Base-by-base conservation (phyloP, 164 flowering plant species). In the Annona cherimola region DNA sequence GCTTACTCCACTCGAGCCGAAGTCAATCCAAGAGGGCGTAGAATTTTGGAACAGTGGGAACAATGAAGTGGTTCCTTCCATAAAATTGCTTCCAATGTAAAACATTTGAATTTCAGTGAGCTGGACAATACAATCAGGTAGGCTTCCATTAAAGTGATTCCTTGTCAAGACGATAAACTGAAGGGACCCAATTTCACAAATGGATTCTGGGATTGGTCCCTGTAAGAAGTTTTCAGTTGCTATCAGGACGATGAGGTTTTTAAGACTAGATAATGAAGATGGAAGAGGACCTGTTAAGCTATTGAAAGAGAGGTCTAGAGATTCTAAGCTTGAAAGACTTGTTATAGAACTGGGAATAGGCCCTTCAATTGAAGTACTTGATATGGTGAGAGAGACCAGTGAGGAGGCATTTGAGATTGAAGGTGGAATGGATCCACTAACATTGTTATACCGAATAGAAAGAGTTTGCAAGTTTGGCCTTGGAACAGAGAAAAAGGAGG, bases 131-230 rank as follows among this genome's bases (percentile, higher is more conserved):
- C 78, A 78, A 57, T 64, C 46, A 2, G 76, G 76, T 45, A 78
- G 46, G 16, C 42, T 39, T 66, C 81, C 81, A 5, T 57, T 60
- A 9, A 78, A 40, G 16, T 39, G 3, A 43, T 75, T 78, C 16
- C 43, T 11, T 14, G 14, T 43, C 57, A 78, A 60, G 20, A 62
- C 2, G 55, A 78, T 26, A 41, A 11, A 2, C 9, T 26, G 14
- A 14, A 75, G 75, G 16, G 78, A 63, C 2, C 70, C 60, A 19
- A 78, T 46, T 57, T 69, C 57, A 54, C 78, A 78, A 40, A 75
- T 65, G 50, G 81, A 69, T 40, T 75, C 61, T 0, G 78, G 76
- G 8, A 78, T 78, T 19, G 67, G 46, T 50, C 81, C 81, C 39
- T n/a, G n/a, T n/a, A 78, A 57, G 9, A 39, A 43, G 71, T 78